A percentile compares a stretch with the other conserved stretches of the same genome.
These are phyloP conservation scores for Phytophthora cryptogea DNA, from an alignment of 352 stramenopile genomes.

Conservation along the genomic window DNA sequence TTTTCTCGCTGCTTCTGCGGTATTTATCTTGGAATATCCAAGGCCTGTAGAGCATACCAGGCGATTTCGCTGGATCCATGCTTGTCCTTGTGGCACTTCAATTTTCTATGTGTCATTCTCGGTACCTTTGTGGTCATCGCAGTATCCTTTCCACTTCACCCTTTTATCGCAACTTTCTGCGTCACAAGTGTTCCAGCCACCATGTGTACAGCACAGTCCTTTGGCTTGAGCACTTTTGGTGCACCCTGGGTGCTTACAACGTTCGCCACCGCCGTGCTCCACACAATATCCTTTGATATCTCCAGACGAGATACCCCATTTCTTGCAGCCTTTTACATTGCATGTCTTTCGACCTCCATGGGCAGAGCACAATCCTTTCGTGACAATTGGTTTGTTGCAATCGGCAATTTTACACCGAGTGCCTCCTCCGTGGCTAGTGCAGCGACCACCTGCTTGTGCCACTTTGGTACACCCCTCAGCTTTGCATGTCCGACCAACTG, in stretches of 20 bases:
- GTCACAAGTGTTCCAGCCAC: constrained; percentile 17
- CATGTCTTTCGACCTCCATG: constrained; percentile 33
- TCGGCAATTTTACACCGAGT: constrained; percentile 24
- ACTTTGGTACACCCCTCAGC: constrained; percentile 25
- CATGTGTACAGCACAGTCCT: constrained; percentile 30
- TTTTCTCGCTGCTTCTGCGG: too few species aligned
- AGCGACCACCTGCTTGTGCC: constrained; percentile 26
- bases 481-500: constrained; percentile 26
- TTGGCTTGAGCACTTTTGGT: constrained; percentile 30
- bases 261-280: constrained; percentile 29
- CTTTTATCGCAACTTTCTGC: constrained; percentile 23
- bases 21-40: too few species aligned
- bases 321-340: constrained; percentile 25
- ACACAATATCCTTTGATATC: constrained; percentile 31
- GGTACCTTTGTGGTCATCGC: constrained; percentile 8
- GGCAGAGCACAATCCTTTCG: constrained; percentile 26
- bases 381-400: constrained; percentile 23
- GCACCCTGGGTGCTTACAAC: constrained; percentile 29
- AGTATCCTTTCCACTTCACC: constrained; percentile 26
- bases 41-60: too few species aligned
- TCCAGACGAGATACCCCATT: constrained; percentile 25
- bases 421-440: constrained; percentile 26
- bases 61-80: too few species aligned
- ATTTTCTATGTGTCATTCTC: background rate
- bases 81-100: background rate